phyloP scores from a whole-genome alignment of 2,329 filamentous ascomycete species.

The Alternaria longipes region DNA sequence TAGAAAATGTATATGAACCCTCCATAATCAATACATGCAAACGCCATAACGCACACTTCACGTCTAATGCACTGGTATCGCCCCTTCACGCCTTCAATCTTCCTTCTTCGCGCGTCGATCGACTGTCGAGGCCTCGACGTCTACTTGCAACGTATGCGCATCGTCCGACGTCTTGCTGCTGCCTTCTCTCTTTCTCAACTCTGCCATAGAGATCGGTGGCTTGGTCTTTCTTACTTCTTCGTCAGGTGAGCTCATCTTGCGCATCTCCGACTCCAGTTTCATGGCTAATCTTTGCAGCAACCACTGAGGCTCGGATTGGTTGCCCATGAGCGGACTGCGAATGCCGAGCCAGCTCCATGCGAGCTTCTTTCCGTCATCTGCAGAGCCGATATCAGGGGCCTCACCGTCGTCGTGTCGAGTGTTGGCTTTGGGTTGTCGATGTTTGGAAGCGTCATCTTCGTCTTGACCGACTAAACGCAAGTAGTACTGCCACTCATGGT shows the following conservation, averaged over 20 bases:
- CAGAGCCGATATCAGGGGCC: conserved; percentile 43
- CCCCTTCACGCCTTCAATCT: conserved; percentile 8
- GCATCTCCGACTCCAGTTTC: conserved; percentile 59
- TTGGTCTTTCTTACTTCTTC: conserved; percentile 26
- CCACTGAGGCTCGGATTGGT: conserved; percentile 76
- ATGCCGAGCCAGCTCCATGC: conserved; percentile 81
- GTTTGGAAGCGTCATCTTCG: conserved; percentile 52
- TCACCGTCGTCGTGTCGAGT: conserved; percentile 29
- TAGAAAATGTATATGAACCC: background rate
- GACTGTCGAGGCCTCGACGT: conserved; percentile 20
- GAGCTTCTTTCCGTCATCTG: conserved; percentile 56
- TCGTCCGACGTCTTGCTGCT: conserved; percentile 8
- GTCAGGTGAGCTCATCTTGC: conserved; percentile 36
- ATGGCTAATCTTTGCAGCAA: conserved; percentile 71
- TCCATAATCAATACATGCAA: background rate
- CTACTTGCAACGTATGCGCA: conserved; percentile 18
- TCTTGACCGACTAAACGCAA: conserved; percentile 51
- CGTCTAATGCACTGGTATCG: background rate
- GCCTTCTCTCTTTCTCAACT: conserved; percentile 21
- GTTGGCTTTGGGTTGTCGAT: conserved; percentile 41
- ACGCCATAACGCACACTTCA: background rate
- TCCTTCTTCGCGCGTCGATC: conserved; percentile 10
- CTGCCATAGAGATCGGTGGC: conserved; percentile 49
- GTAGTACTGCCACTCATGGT: conserved; percentile 53
- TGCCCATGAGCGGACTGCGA: conserved; percentile 74